These are phyloP conservation scores for Amanita rimosa DNA, from an alignment of 768 basidiomycete species.

Conservation along the genomic window DNA sequence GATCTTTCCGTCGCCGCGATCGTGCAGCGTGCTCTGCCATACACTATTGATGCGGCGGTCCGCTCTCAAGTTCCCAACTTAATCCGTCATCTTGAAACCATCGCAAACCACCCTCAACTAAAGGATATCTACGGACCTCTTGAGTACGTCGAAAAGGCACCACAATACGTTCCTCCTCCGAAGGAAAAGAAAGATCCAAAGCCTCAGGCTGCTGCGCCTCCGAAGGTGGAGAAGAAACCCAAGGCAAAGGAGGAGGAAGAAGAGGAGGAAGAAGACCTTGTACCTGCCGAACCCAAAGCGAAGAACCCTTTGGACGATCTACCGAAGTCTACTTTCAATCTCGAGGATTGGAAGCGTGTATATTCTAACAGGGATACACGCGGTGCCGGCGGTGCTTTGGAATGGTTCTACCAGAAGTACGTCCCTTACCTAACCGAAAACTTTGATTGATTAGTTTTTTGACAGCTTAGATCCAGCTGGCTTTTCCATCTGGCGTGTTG, in stretches of 20 bases:
- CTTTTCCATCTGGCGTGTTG: constrained; percentile 84
- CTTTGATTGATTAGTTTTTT: not conserved
- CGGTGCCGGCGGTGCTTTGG: constrained; percentile 67
- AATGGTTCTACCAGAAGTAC: constrained; percentile 96
- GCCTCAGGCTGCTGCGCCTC: constrained; percentile 35
- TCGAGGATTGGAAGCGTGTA: constrained; percentile 94
- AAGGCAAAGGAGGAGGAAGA: constrained; percentile 61
- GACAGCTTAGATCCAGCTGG: constrained; percentile 77
- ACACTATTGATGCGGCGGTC: constrained; percentile 51
- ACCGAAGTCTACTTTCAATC: constrained; percentile 79
- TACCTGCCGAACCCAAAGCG: constrained; percentile 75
- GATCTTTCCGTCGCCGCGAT: constrained; percentile 63
- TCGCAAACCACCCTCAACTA: constrained; percentile 75
- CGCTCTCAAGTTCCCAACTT: constrained; percentile 66
- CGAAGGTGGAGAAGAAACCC: constrained; percentile 55
- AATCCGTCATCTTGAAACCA: constrained; percentile 78
- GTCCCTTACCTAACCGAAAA: constrained; percentile 12
- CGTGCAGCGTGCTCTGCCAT: constrained; percentile 40
- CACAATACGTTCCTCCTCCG: constrained; percentile 60
- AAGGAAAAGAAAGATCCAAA: constrained; percentile 71
- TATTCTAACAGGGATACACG: constrained; percentile 99
- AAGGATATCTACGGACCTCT: constrained; percentile 54
- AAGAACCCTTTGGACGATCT: constrained; percentile 94
- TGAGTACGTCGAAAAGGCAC: constrained; percentile 55
- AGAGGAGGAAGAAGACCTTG: constrained; percentile 67